Conservation (phyloP, 75 land plant genomes). For the Picea sitchensis region DNA sequence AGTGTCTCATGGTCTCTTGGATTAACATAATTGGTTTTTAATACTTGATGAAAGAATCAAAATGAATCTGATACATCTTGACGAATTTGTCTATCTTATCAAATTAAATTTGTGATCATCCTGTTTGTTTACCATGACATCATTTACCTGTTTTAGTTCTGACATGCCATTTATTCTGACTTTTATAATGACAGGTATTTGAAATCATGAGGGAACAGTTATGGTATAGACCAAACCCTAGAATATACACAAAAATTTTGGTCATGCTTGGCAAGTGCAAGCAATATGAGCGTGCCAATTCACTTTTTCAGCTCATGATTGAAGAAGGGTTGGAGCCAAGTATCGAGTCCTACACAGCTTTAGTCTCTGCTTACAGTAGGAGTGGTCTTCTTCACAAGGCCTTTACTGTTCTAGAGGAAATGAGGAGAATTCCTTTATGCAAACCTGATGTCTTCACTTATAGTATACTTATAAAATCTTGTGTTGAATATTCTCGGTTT, state of each 20-base stretch:
- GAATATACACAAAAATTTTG: conserved; percentile 68
- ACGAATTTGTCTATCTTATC: not conserved
- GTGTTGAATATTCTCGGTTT: conserved; percentile 44
- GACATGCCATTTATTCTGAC: conserved; percentile 3
- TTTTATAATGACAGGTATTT: conserved; percentile 58
- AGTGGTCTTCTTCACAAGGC: conserved; percentile 65
- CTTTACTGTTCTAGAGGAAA: conserved; percentile 51
- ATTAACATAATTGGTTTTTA: not conserved
- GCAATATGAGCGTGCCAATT: conserved; percentile 64
- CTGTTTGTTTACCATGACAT: not conserved
- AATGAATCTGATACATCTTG: not conserved
- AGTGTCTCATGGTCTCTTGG: not conserved
- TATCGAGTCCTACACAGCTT: conserved; percentile 67
- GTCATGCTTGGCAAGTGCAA: conserved; percentile 89
- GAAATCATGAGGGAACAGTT: conserved; percentile 72
- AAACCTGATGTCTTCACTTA: conserved; percentile 81
- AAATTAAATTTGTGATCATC: not conserved
- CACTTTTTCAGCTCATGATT: conserved; percentile 56
- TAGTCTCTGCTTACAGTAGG: conserved; percentile 73
- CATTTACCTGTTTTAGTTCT: not conserved
- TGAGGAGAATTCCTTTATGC: conserved; percentile 54
- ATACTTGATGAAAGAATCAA: not conserved
- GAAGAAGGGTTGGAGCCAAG: conserved; percentile 62
- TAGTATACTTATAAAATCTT: conserved; percentile 76
- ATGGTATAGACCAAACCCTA: conserved; percentile 74